Percentiles rank a stretch among this genome's conserved stretches.
Conservation (phyloP, 2,329 filamentous ascomycete genomes). For the Monosporascus sp. region DNA sequence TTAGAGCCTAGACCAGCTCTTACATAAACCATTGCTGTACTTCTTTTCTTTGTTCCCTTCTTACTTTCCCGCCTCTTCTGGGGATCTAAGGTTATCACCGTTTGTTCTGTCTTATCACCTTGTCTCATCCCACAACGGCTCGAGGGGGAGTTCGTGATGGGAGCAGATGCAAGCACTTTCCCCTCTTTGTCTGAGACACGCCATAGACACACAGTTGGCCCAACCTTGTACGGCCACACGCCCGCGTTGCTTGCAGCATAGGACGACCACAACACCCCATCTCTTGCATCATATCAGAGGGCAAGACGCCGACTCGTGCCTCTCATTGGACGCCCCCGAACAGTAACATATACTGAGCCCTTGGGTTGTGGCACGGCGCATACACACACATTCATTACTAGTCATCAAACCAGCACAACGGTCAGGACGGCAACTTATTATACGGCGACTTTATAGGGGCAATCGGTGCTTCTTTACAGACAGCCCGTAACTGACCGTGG, state of each 20-base stretch:
- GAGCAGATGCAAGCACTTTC: not conserved
- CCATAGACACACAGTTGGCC: not conserved
- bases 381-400: too few relatives aligned
- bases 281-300: not conserved
- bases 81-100: too few relatives aligned
- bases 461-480: too few relatives aligned
- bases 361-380: too few relatives aligned
- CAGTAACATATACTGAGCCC: not conserved
- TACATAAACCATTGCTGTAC: not conserved
- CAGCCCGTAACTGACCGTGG: too few relatives aligned
- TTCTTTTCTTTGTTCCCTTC: not conserved
- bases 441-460: too few relatives aligned
- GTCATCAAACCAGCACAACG: too few relatives aligned
- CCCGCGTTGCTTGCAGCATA: not conserved
- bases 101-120: not conserved
- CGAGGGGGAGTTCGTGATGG: not conserved
- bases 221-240: not conserved
- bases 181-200: not conserved
- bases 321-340: not conserved
- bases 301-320: not conserved
- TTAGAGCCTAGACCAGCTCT: not conserved
- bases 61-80: not conserved
- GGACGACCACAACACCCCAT: not conserved
- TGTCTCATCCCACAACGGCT: not conserved
- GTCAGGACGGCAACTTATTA: too few relatives aligned